phyloP scores from a whole-genome alignment of 2,329 filamentous ascomycete species.

The Aspergillus eucalypticola region DNA sequence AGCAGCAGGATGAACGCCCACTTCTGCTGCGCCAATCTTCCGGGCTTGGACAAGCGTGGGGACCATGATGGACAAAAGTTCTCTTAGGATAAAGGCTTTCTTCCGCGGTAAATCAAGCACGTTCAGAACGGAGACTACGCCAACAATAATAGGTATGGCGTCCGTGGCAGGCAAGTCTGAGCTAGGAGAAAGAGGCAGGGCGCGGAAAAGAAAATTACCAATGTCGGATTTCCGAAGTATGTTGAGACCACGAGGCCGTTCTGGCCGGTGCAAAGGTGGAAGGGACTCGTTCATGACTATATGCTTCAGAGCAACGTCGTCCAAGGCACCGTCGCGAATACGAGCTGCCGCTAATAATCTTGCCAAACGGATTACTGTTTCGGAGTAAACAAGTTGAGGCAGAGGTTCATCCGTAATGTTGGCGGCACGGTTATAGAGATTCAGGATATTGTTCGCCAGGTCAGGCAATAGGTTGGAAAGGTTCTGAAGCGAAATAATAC shows the following conservation, averaged over 20 bases:
- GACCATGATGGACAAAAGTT: constrained; percentile 79
- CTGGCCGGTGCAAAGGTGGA: constrained; percentile 33
- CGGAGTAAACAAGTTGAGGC: constrained; percentile 56
- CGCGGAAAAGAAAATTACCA: constrained; percentile 64
- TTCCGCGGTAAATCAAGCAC: constrained; percentile 79
- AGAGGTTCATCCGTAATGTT: constrained; percentile 55
- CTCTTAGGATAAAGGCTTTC: constrained; percentile 84
- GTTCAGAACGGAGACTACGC: constrained; percentile 83
- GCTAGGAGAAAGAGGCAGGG: constrained; percentile 63
- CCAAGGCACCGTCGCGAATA: constrained; percentile 52
- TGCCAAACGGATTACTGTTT: constrained; percentile 58
- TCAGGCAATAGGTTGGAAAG: constrained; percentile 58
- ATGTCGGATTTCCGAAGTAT: constrained; percentile 64
- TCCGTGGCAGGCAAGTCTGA: constrained; percentile 71
- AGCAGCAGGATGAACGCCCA: constrained; percentile 90
- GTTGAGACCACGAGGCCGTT: constrained; percentile 38
- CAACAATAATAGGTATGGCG: constrained; percentile 75
- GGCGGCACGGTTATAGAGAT: constrained; percentile 55
- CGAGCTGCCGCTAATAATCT: constrained; percentile 55
- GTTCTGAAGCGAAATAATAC: constrained; percentile 49
- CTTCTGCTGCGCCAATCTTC: constrained; percentile 90
- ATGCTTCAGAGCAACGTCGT: constrained; percentile 56
- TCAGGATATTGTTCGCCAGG: constrained; percentile 57
- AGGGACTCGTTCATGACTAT: constrained; percentile 58
- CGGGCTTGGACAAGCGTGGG: constrained; percentile 85